A percentile compares a stretch with the other conserved stretches of the same genome.
Conservation (phyloP, 139 green algal species). For the Desmodesmus armatus region DNA sequence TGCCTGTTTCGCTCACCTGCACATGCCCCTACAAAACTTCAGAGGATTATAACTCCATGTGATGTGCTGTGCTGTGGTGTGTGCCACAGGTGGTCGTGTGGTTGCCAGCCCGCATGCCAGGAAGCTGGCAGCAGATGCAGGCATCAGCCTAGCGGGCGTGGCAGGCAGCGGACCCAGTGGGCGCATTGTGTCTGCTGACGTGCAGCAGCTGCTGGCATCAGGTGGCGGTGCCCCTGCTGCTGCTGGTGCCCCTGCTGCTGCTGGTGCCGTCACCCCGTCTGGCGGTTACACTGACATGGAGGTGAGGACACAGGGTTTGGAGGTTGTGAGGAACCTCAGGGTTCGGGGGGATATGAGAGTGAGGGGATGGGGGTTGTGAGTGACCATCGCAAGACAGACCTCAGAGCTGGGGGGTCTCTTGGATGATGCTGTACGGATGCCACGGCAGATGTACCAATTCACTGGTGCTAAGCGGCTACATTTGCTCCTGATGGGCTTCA, state of each 20-base stretch:
- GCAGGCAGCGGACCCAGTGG: slow-evolving; percentile 77
- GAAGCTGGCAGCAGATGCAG: slow-evolving; percentile 80
- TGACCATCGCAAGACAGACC: no score
- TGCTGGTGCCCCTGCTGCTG: slow-evolving; percentile 15
- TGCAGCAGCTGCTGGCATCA: slow-evolving; percentile 53
- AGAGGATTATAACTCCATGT: no score
- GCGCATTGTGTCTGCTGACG: slow-evolving; percentile 85
- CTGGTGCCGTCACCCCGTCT: not conserved
- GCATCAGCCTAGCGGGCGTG: slow-evolving; percentile 71
- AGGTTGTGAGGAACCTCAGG: no score
- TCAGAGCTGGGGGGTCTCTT: no score
- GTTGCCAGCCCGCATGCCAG: slow-evolving; percentile 82
- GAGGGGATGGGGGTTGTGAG: not conserved
- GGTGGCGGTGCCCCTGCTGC: not conserved
- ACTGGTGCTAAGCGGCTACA: no score
- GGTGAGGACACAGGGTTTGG: not conserved
- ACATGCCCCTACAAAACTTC: not conserved
- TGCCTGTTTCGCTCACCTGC: not conserved
- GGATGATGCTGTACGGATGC: no score
- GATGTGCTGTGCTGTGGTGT: no score
- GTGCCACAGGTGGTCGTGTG: slow-evolving; percentile 69
- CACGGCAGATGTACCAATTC: no score
- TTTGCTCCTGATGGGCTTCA: no score
- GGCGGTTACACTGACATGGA: slow-evolving; percentile 36
- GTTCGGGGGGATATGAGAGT: no score